phyloP scores from a whole-genome alignment of 2,329 filamentous ascomycete species.

The Epichloe sylvatica region DNA sequence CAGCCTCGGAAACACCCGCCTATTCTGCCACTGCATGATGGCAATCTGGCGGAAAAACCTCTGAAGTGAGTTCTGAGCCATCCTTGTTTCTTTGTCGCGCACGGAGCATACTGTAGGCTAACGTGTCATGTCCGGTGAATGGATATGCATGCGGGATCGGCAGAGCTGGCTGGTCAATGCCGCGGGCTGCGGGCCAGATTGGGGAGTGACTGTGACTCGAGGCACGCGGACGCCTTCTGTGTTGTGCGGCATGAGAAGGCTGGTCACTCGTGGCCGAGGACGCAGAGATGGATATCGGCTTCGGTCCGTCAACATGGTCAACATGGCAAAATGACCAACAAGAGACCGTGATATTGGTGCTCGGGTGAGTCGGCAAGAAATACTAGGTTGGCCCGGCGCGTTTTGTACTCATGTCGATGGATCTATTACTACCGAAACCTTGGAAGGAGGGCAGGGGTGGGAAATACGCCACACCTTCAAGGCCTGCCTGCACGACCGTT shows the following conservation, averaged over 20 bases:
- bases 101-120: background rate
- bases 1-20: constrained; percentile 1
- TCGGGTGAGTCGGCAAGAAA: background rate
- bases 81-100: background rate
- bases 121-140: background rate
- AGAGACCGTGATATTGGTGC: background rate
- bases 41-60: no score
- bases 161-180: background rate
- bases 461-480: background rate
- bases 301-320: background rate
- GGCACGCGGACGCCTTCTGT: background rate
- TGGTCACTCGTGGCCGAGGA: background rate
- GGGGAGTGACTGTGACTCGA: background rate
- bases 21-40: background rate
- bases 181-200: background rate
- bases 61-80: background rate
- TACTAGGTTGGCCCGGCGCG: background rate
- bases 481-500: background rate
- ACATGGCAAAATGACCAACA: background rate
- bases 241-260: background rate
- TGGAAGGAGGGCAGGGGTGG: background rate
- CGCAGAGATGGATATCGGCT: no score
- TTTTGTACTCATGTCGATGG: background rate
- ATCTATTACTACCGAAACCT: background rate
- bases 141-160: background rate